Evolutionary conservation across 2,329 filamentous ascomycete species (phyloP).

Genomic region (Chaetomiaceae sp.): DNA sequence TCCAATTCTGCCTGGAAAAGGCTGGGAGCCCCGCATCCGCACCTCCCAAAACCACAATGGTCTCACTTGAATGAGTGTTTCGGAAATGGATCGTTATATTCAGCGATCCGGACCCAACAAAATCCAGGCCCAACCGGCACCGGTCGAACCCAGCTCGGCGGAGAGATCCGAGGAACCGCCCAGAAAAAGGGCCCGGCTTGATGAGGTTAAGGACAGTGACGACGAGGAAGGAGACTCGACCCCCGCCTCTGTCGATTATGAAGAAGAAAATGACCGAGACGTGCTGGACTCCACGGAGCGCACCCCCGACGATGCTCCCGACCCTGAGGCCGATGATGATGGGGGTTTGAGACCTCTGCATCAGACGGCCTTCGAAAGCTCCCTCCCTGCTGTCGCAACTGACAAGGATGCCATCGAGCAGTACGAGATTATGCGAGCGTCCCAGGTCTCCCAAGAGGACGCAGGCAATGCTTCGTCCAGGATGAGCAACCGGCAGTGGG

Average conservation of each 20-base stretch:
- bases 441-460: constrained; percentile 40
- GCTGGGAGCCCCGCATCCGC: no score
- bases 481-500: constrained; percentile 55
- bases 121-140: constrained; percentile 15
- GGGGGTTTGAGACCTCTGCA: constrained; percentile 8
- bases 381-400: constrained; percentile 62
- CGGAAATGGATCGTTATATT: constrained; percentile 30
- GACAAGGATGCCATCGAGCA: constrained; percentile 71
- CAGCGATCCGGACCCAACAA: constrained; percentile 19
- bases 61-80: no score
- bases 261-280: constrained; percentile 3
- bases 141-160: neutral
- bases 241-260: neutral
- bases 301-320: neutral
- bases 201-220: constrained; percentile 28
- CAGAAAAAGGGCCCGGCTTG: constrained; percentile 34
- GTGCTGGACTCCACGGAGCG: no score
- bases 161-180: constrained; percentile 28
- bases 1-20: constrained; percentile 15
- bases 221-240: constrained; percentile 31
- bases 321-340: neutral
- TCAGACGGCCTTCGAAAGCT: constrained; percentile 65
- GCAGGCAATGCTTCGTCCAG: constrained; percentile 47
- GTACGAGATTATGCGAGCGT: constrained; percentile 67
- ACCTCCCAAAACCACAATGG: no score